Percentiles rank a stretch among this genome's conserved stretches.
Evolutionary conservation across 257 asterid genomes (phyloP).

Genomic region (Solanum dulcamara): DNA sequence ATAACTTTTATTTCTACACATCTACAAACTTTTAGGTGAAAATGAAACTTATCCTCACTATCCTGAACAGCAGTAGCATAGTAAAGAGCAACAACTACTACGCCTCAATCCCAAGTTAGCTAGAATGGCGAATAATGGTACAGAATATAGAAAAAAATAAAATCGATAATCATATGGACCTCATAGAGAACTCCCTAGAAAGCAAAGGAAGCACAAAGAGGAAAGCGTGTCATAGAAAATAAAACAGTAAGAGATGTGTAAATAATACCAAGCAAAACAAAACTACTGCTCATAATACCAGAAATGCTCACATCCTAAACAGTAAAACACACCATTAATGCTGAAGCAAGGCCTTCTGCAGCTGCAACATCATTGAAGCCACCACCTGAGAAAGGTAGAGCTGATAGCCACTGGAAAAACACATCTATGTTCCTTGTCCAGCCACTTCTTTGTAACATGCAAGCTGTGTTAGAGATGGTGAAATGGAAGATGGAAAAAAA

Average conservation of each 20-base stretch:
- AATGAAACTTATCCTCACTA: not conserved
- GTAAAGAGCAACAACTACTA: not conserved
- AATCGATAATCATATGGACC: not conserved
- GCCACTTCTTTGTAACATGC: constrained; percentile 71
- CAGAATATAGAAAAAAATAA: not conserved
- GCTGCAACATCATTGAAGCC: constrained; percentile 82
- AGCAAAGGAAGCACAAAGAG: not conserved
- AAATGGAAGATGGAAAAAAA: too few relatives aligned
- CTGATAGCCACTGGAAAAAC: constrained; percentile 77
- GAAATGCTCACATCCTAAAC: not conserved
- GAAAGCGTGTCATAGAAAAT: not conserved
- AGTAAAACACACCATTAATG: constrained; percentile 51
- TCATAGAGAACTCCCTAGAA: not conserved
- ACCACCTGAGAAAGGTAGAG: constrained; percentile 69
- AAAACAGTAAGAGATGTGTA: not conserved
- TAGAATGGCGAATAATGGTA: not conserved
- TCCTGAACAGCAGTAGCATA: not conserved
- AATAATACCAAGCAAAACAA: not conserved
- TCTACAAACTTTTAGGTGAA: not conserved
- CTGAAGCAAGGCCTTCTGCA: constrained; percentile 89
- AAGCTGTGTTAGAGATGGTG: constrained; percentile 39
- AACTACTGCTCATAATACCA: not conserved
- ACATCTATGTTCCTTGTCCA: constrained; percentile 76
- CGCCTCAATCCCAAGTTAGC: not conserved
- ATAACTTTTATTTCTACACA: too few relatives aligned